Conservation (phyloP, 192 early-diverging fungal species). For the Funneliformis geosporum region DNA sequence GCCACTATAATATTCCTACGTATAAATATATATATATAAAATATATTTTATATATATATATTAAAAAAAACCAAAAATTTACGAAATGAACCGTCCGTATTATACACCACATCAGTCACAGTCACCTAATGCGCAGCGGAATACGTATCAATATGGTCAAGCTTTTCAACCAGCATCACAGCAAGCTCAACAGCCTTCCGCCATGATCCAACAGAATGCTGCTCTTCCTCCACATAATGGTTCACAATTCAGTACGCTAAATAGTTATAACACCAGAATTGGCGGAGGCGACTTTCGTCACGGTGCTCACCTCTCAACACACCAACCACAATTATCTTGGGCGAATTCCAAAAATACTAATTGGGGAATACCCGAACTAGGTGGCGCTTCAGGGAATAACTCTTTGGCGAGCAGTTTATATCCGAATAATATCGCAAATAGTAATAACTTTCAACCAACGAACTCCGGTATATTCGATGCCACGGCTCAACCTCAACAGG, state of each 20-base stretch:
- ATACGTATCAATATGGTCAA: not conserved
- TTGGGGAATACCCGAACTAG: not conserved
- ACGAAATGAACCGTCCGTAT: not conserved
- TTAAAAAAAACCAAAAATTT: not conserved
- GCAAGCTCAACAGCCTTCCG: not conserved
- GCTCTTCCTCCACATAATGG: not conserved
- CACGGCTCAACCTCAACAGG: conserved; percentile 4
- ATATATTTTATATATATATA: not conserved
- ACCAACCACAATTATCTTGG: not conserved
- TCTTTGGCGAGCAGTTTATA: not conserved
- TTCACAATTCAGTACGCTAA: not conserved
- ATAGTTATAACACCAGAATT: not conserved
- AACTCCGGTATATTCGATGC: not conserved
- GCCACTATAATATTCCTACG: not conserved
- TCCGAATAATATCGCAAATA: not conserved
- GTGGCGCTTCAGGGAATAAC: not conserved
- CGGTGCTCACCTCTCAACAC: not conserved
- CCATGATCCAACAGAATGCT: not conserved
- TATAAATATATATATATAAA: not conserved
- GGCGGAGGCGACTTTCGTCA: not conserved
- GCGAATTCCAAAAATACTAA: not conserved
- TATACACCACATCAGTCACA: not conserved
- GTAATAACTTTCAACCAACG: not conserved
- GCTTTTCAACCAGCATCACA: not conserved
- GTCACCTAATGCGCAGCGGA: not conserved